phyloP scores from a whole-genome alignment of 208 protist genomes.

The Balamuthia mandrillaris region DNA sequence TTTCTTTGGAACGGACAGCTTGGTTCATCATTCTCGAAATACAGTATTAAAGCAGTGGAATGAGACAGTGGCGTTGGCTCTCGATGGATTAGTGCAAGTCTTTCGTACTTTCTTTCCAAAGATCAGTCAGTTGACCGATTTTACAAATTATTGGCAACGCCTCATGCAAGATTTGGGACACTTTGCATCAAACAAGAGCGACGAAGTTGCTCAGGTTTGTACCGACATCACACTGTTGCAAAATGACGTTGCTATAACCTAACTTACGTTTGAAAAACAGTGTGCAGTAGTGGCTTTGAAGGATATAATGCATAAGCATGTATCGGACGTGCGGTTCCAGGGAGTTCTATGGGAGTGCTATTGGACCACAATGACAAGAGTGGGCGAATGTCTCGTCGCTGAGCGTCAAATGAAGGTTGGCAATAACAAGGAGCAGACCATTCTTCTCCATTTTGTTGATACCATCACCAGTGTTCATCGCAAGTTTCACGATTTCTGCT shows the following conservation, averaged over 20 bases:
- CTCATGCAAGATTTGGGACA: no score
- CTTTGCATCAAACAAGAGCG: neutral
- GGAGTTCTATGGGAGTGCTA: conserved; percentile 16
- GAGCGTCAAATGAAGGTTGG: neutral
- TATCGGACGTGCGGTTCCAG: neutral
- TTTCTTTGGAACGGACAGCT: neutral
- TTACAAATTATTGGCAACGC: neutral
- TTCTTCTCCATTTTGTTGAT: neutral
- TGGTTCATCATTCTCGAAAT: conserved; percentile 40
- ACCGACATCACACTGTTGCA: neutral
- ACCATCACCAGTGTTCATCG: neutral
- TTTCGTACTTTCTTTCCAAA: conserved; percentile 12
- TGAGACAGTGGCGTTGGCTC: conserved; percentile 26
- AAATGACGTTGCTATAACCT: neutral
- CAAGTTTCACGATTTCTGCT: no score
- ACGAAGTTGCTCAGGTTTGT: neutral
- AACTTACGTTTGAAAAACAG: neutral
- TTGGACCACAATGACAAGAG: neutral
- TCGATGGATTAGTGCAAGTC: conserved; percentile 33
- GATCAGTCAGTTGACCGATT: neutral
- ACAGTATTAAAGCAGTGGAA: conserved; percentile 42
- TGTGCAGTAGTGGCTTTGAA: conserved; percentile 1
- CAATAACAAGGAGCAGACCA: neutral
- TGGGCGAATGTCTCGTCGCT: neutral
- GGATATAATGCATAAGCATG: conserved; percentile 20